Conservation (phyloP, 768 basidiomycete genomes). For the Coprinellus micaceus region DNA sequence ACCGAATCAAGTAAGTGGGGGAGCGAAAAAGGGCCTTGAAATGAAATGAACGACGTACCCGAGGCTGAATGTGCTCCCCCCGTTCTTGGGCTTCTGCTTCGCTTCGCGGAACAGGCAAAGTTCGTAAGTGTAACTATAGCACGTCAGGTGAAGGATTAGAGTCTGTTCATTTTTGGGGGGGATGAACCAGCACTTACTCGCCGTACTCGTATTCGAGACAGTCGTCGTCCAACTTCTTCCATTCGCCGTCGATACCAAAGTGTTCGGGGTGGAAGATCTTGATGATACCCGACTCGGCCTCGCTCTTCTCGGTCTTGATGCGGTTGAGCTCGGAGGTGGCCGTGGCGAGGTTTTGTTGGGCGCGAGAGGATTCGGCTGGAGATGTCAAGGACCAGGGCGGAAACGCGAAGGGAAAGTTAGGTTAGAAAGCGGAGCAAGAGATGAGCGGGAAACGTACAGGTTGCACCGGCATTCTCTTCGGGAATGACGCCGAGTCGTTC, state of each 20-base stretch:
- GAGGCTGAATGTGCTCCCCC: slow-evolving; percentile 70
- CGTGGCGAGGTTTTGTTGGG: slow-evolving; percentile 57
- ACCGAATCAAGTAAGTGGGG: neutral
- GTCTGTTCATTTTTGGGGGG: neutral
- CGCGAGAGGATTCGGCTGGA: slow-evolving; percentile 52
- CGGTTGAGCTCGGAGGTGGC: slow-evolving; percentile 59
- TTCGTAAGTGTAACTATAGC: slow-evolving; percentile 83
- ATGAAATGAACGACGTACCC: slow-evolving; percentile 56
- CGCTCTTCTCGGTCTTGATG: slow-evolving; percentile 49
- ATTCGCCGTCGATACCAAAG: slow-evolving; percentile 83
- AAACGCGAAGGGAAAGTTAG: too few species aligned
- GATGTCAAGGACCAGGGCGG: too few species aligned
- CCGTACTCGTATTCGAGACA: slow-evolving; percentile 83
- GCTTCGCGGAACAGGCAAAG: slow-evolving; percentile 89
- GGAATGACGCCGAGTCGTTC: slow-evolving; percentile 58
- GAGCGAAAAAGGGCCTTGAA: neutral
- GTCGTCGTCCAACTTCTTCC: slow-evolving; percentile 87
- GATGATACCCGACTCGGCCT: slow-evolving; percentile 52
- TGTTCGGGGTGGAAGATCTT: slow-evolving; percentile 62
- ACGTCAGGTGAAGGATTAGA: neutral
- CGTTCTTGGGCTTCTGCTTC: slow-evolving; percentile 82
- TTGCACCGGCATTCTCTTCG: slow-evolving; percentile 39
- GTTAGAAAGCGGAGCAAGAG: too few species aligned
- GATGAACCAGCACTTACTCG: slow-evolving; percentile 60
- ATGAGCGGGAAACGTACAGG: neutral